Percentiles rank a stretch among this genome's conserved stretches.
Evolutionary conservation across 1,139 yeast genomes (phyloP).

Genomic region (Suhomyces terraborum): DNA sequence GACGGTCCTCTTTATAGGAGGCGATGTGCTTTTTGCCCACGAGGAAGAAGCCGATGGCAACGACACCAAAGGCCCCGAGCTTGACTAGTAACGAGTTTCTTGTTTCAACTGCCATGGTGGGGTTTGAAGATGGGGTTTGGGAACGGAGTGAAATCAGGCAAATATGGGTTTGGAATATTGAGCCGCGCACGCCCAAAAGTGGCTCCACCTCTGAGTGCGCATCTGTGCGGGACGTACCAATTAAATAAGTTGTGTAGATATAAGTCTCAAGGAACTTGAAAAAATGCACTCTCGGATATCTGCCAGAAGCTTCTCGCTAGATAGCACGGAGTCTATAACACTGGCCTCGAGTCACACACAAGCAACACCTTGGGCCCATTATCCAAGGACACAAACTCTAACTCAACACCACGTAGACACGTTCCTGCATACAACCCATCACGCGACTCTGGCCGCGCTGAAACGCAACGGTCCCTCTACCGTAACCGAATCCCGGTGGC

Average conservation of each 20-base stretch:
- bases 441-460: no score
- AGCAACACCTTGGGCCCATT: no score
- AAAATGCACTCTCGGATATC: no score
- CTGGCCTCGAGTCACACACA: no score
- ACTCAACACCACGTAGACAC: background rate
- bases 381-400: no score
- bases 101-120: constrained; percentile 32
- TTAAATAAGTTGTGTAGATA: no score
- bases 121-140: background rate
- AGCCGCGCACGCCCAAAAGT: background rate
- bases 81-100: constrained; percentile 38
- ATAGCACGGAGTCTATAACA: no score
- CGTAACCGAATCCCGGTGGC: no score
- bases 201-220: background rate
- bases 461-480: no score
- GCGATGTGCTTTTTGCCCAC: constrained; percentile 45
- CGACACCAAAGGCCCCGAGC: constrained; percentile 35
- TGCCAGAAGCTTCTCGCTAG: no score
- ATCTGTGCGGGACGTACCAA: no score
- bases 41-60: constrained; percentile 36
- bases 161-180: background rate
- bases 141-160: background rate
- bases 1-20: constrained; percentile 38
- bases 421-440: background rate
- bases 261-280: no score